Evolutionary conservation across 176 grass and related monocot genomes (phyloP).

Genomic region (Ampelocalamus luodianensis): DNA sequence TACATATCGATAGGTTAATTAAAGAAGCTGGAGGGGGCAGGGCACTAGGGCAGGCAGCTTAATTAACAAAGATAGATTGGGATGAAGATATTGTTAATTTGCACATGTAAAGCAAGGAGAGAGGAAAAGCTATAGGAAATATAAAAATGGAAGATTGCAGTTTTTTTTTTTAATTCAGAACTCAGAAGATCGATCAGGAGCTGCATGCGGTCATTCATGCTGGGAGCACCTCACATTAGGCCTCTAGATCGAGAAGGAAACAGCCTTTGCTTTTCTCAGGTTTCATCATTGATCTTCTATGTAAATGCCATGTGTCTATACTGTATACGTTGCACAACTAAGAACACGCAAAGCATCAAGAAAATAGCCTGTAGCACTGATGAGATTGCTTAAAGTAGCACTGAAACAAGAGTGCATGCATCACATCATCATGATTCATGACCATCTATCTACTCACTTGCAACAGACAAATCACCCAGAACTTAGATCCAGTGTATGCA

Average conservation of each 20-base stretch:
- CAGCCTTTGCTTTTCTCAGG: slow-evolving; percentile 4
- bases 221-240: slow-evolving; percentile 2
- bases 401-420: not conserved
- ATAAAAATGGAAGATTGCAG: slow-evolving; percentile 29
- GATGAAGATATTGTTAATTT: slow-evolving; percentile 8
- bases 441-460: not conserved
- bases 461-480: not conserved
- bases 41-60: not conserved
- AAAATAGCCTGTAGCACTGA: not conserved
- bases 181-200: slow-evolving; percentile 2
- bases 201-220: not conserved
- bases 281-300: not conserved
- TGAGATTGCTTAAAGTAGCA: not conserved
- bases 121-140: slow-evolving; percentile 15
- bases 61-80: slow-evolving; percentile 21
- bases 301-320: not conserved
- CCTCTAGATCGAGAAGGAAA: not conserved
- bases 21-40: slow-evolving; percentile 23
- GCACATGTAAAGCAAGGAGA: slow-evolving; percentile 44
- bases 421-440: not conserved
- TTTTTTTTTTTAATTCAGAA: slow-evolving; percentile 4
- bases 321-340: not conserved
- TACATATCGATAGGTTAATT: slow-evolving; percentile 28
- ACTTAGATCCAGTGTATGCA: not conserved
- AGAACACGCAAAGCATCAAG: not conserved